Percentiles rank a stretch among this genome's conserved stretches.
phyloP scores from a whole-genome alignment of 2,329 filamentous ascomycete genomes.

The Dactylellina leptospora region DNA sequence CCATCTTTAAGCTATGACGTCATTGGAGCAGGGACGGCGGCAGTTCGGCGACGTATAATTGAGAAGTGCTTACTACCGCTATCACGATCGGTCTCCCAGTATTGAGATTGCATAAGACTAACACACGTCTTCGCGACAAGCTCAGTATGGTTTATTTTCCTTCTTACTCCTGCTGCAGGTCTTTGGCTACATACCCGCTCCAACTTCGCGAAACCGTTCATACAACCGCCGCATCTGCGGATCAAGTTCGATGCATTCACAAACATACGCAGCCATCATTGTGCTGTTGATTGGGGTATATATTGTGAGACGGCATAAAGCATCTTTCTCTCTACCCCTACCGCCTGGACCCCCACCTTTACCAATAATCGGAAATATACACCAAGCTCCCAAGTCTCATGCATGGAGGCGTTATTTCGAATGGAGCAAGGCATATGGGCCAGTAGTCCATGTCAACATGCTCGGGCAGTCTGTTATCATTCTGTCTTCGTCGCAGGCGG shows the following conservation, averaged over 20 bases:
- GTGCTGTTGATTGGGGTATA: not conserved
- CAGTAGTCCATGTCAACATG: slow-evolving; percentile 63
- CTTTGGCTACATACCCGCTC: no score
- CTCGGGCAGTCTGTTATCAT: slow-evolving; percentile 60
- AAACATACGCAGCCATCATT: not conserved
- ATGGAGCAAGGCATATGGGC: slow-evolving; percentile 60
- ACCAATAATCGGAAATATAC: slow-evolving; percentile 59
- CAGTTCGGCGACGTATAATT: no score
- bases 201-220: no score
- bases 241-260: slow-evolving; percentile 3
- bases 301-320: not conserved
- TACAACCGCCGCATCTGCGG: no score
- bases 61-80: no score
- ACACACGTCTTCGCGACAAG: no score
- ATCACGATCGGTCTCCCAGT: no score
- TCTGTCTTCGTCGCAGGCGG: slow-evolving; percentile 61
- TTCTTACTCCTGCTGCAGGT: no score
- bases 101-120: no score
- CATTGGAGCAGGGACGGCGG: no score
- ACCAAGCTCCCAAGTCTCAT: slow-evolving; percentile 59
- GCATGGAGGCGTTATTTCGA: slow-evolving; percentile 62
- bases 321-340: not conserved
- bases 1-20: no score
- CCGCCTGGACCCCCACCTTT: not conserved
- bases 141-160: no score